Percentiles rank a stretch among this genome's conserved stretches.
Evolutionary conservation across 495 filamentous ascomycete species (phyloP).

Genomic region (Lasiosphaeria hispida): DNA sequence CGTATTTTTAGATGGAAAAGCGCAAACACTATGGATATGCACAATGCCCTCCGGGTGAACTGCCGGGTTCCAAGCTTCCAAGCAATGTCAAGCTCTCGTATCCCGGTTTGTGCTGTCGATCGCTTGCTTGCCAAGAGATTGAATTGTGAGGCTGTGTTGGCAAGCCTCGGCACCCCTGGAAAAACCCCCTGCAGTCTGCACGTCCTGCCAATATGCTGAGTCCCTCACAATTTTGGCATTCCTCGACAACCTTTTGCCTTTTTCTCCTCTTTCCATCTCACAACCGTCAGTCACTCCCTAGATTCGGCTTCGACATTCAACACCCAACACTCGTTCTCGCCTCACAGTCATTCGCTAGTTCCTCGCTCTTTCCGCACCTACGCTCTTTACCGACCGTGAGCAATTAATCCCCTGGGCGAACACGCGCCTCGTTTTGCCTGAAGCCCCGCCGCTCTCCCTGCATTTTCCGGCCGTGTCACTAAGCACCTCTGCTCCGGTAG

Average conservation of each 20-base stretch:
- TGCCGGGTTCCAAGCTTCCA: not conserved
- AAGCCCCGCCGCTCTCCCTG: not conserved
- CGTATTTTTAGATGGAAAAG: conserved; percentile 1
- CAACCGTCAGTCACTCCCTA: not conserved
- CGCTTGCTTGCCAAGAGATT: conserved; percentile 17
- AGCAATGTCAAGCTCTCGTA: not conserved
- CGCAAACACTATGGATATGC: not conserved
- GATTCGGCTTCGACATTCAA: not conserved
- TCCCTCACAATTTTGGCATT: not conserved
- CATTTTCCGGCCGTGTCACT: not conserved
- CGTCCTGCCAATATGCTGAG: conserved; percentile 2
- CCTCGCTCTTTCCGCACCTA: not conserved
- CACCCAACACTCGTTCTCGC: not conserved
- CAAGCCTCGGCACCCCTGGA: not conserved
- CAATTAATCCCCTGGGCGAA: not conserved
- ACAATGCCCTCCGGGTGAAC: not conserved
- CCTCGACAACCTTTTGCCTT: not conserved
- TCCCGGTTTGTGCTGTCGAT: conserved; percentile 10
- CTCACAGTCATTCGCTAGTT: not conserved
- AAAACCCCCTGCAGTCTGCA: conserved; percentile 12
- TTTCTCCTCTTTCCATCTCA: not conserved
- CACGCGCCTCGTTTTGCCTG: not conserved
- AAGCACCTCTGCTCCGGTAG: conserved; percentile 11
- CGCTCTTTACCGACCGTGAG: not conserved
- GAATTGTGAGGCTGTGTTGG: conserved; percentile 13